Percentiles rank a stretch among this genome's conserved stretches.
phyloP scores from a whole-genome alignment of 345 rosid species.

The Brassica rapa region DNA sequence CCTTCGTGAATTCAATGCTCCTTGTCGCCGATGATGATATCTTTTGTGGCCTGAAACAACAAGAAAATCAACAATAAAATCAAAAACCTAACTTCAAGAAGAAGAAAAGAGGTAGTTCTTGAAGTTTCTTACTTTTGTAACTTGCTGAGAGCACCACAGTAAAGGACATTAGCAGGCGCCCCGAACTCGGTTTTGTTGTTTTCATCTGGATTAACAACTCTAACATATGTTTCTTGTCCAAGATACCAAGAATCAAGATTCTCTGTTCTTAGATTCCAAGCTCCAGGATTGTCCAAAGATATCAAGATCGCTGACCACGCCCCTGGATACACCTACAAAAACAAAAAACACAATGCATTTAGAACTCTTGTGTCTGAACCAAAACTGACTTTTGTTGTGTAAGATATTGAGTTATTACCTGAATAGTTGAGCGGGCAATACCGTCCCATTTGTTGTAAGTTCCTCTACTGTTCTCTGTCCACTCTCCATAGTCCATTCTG shows the following conservation, averaged over 20 bases:
- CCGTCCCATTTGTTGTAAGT: conserved; percentile 99
- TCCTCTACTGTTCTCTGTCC: conserved; percentile 96
- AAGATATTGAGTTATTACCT: conserved; percentile 49
- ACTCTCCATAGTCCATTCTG: conserved; percentile 98
- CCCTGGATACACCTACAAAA: conserved; percentile 85
- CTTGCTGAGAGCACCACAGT: conserved; percentile 73
- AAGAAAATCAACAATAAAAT: neutral
- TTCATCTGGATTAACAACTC: conserved; percentile 84
- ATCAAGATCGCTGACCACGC: conserved; percentile 93
- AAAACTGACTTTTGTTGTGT: neutral
- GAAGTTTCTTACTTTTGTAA: conserved; percentile 66
- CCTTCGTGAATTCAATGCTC: conserved; percentile 12
- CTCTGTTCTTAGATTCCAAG: conserved; percentile 94
- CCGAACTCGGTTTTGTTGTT: conserved; percentile 92
- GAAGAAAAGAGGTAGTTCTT: neutral
- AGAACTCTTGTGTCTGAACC: neutral
- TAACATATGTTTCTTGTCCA: conserved; percentile 94
- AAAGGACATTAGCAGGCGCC: conserved; percentile 80
- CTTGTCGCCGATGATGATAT: conserved; percentile 50
- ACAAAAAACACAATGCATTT: neutral
- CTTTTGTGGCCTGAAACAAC: conserved; percentile 67
- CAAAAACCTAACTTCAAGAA: conserved; percentile 16
- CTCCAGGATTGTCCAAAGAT: conserved; percentile 95
- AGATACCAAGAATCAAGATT: conserved; percentile 98
- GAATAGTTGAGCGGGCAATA: conserved; percentile 83